These are phyloP conservation scores for Globisporangium canariense DNA, from an alignment of 352 stramenopile species.

Conservation along the genomic window DNA sequence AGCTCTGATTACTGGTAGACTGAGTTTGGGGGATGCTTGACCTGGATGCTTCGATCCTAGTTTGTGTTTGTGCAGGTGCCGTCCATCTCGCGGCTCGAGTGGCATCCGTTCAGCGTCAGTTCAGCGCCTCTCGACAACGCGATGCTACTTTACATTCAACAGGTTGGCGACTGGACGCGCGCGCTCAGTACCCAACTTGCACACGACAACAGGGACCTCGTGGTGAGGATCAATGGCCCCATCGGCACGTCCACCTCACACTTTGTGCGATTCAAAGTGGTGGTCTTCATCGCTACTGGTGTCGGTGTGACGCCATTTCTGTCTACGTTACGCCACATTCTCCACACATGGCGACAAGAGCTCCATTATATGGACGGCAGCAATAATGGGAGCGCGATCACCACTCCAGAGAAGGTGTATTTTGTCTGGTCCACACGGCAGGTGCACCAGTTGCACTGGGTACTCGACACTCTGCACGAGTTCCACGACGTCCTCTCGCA, in stretches of 20 bases:
- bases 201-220: background rate
- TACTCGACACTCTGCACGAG: constrained; percentile 21
- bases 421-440: constrained; percentile 33
- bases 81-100: constrained; percentile 50
- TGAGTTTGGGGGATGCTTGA: background rate
- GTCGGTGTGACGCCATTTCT: constrained; percentile 45
- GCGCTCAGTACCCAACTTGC: constrained; percentile 13
- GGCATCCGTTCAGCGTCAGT: constrained; percentile 79
- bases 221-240: constrained; percentile 28
- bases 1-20: background rate
- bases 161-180: constrained; percentile 44
- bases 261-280: constrained; percentile 25
- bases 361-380: background rate
- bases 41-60: constrained; percentile 10
- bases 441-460: constrained; percentile 17
- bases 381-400: too few relatives aligned
- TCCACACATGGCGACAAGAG: constrained; percentile 23
- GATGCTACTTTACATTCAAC: constrained; percentile 38
- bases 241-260: constrained; percentile 27
- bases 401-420: constrained; percentile 7
- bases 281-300: constrained; percentile 33
- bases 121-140: constrained; percentile 43
- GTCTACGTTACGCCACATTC: constrained; percentile 39
- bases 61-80: constrained; percentile 71
- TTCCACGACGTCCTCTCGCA: constrained; percentile 26